phyloP scores from a whole-genome alignment of 1,284 basidiomycete genomes.

The Porodaedalea pini region DNA sequence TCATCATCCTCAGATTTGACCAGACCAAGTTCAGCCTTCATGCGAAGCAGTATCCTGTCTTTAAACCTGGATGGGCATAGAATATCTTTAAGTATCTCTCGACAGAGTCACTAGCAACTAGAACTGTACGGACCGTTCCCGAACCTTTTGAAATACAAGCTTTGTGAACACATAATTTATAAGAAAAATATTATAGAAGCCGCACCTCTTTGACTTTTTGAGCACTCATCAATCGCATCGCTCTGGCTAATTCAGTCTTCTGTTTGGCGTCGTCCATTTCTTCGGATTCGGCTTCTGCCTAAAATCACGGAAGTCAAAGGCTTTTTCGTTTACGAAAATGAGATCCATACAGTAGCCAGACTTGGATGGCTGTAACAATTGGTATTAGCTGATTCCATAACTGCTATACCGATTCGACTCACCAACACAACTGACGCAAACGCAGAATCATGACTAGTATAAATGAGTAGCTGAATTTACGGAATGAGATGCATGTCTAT shows the following conservation, averaged over 20 bases:
- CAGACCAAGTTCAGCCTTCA: constrained; percentile 19
- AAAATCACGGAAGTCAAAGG: not conserved
- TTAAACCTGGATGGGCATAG: constrained; percentile 18
- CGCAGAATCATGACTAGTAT: constrained; percentile 59
- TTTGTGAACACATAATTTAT: not conserved
- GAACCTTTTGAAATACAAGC: constrained; percentile 32
- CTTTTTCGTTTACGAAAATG: constrained; percentile 22
- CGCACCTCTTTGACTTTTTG: constrained; percentile 50
- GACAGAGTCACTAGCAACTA: not conserved
- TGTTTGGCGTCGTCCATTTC: constrained; percentile 49
- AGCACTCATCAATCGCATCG: constrained; percentile 51
- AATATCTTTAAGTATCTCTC: constrained; percentile 2
- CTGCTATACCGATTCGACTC: constrained; percentile 9
- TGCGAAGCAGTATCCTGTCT: constrained; percentile 15
- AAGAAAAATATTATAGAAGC: not conserved
- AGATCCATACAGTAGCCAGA: constrained; percentile 49
- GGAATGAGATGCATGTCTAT: not conserved
- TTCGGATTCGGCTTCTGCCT: constrained; percentile 24
- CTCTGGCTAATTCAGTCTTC: constrained; percentile 55
- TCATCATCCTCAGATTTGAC: constrained; percentile 23
- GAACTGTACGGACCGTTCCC: constrained; percentile 31
- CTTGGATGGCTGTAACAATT: constrained; percentile 49
- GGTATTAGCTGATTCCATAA: not conserved
- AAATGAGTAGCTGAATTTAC: constrained; percentile 12
- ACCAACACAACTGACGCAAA: constrained; percentile 58